A percentile compares a stretch with the other conserved stretches of the same genome.
phyloP scores from a whole-genome alignment of 495 filamentous ascomycete species.

The Trichocladium antarcticum region DNA sequence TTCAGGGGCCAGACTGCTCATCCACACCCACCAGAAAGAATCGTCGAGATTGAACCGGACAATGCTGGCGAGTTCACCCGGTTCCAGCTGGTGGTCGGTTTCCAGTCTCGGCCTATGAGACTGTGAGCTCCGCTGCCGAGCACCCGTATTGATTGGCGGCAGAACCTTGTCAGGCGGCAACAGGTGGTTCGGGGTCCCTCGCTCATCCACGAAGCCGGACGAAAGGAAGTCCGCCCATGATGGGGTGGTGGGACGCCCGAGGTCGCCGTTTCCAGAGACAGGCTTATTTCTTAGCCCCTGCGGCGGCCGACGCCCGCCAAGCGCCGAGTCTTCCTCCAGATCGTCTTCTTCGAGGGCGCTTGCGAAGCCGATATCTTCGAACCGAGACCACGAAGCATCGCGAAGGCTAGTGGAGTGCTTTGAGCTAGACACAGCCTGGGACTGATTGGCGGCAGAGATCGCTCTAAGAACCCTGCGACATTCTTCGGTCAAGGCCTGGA shows the following conservation, averaged over 20 bases:
- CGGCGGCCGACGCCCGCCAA: constrained; percentile 24
- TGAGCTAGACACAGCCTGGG: constrained; percentile 48
- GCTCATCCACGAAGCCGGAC: constrained; percentile 77
- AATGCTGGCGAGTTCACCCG: constrained; percentile 89
- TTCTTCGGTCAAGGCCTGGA: constrained; percentile 82
- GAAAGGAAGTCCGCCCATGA: constrained; percentile 97
- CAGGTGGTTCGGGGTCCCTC: constrained; percentile 47
- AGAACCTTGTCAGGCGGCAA: constrained; percentile 84
- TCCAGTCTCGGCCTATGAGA: constrained; percentile 65
- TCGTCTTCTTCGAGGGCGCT: constrained; percentile 62
- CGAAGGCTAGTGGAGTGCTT: constrained; percentile 59
- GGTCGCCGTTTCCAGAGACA: constrained; percentile 46
- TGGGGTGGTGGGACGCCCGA: constrained; percentile 82
- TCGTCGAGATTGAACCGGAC: constrained; percentile 79
- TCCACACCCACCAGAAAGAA: constrained; percentile 99
- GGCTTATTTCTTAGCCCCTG: constrained; percentile 49
- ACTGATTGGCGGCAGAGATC: constrained; percentile 83
- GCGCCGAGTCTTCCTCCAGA: constrained; percentile 45
- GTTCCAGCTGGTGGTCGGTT: constrained; percentile 58
- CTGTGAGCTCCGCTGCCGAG: constrained; percentile 72
- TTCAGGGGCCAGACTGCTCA: constrained; percentile 86
- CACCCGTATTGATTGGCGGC: constrained; percentile 63
- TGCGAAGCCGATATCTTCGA: constrained; percentile 89
- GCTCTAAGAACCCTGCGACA: constrained; percentile 80
- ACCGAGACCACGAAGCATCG: constrained; percentile 90